Evolutionary conservation across 495 filamentous ascomycete genomes (phyloP).

Genomic region (Hypoxylon intermedium): DNA sequence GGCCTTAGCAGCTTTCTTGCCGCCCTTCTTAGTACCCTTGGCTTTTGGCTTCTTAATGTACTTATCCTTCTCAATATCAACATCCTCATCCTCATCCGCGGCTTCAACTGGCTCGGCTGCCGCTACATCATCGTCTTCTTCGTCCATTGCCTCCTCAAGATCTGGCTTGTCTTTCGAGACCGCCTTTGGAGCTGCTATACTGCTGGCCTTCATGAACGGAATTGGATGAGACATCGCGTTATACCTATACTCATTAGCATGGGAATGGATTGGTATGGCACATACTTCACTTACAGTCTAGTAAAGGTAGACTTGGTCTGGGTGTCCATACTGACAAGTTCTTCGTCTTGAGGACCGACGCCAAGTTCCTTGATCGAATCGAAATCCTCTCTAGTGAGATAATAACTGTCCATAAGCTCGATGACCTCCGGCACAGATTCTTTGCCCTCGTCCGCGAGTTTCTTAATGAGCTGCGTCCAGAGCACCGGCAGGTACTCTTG

Average conservation of each 20-base stretch:
- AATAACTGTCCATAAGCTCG: conserved; percentile 95
- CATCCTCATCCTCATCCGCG: conserved; percentile 70
- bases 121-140: conserved; percentile 79
- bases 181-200: conserved; percentile 72
- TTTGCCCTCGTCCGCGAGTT: conserved; percentile 74
- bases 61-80: conserved; percentile 91
- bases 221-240: conserved; percentile 86
- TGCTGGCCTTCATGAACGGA: conserved; percentile 93
- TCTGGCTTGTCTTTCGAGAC: conserved; percentile 82
- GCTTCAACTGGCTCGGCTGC: conserved; percentile 52
- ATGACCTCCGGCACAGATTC: conserved; percentile 76
- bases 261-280: not conserved
- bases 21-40: conserved; percentile 60
- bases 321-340: conserved; percentile 75
- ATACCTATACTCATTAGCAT: conserved; percentile 63
- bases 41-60: conserved; percentile 90
- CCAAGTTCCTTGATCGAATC: conserved; percentile 92
- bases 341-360: conserved; percentile 80
- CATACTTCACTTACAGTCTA: conserved; percentile 64
- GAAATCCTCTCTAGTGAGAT: conserved; percentile 92
- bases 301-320: conserved; percentile 91
- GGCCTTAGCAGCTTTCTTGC: conserved; percentile 62
- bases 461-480: conserved; percentile 81
- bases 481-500: conserved; percentile 91
- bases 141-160: conserved; percentile 94